Base-by-base conservation (phyloP, 139 green algal genomes). In the Ulvella scutata region DNA sequence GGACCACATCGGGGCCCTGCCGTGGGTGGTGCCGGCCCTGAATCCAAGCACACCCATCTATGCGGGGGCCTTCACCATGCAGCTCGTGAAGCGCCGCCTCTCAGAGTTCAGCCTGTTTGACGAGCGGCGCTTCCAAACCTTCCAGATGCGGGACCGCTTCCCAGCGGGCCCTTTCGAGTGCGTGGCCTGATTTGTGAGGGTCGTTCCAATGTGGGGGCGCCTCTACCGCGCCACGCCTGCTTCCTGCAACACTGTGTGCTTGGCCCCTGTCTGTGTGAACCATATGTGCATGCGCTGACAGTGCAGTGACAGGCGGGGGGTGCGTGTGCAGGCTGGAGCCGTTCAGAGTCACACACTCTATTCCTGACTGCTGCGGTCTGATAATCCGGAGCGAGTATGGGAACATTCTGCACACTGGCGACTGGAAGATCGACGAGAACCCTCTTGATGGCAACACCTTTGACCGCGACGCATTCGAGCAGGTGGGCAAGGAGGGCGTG, bases 381-480 rank as follows among this genome's bases (percentile, higher is more conserved):
- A 90, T 98, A 21, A 82, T 99, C 76, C 85, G 93, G 4, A 90
- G 79, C 74, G 89, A 93, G 13, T 78, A 94, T 37, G 92, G 94
- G 43, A 97, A 87, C 80, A 96, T 98, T 29, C 85, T 98, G 59
- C 93, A 97, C 85, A 96, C 86, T 67, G 92, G 93, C 9, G 93
- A 98, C 84, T 98, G 91, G 92, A 96, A 98, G 88, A 99, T 99
- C 37, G 95, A 99, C 67, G 95, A 99, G 82, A 85, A 88, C 38
- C 95, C 95, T 0, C 44, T 96, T 7, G 95, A 99, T 79, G 93
- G 92, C 0, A 62, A 94, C 62, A 31, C 76, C 4, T 98, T 99
- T 80, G 94, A 99, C 83, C 84, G 95, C 35, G 83, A 81, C 10
- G 79, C 85, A 3, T 96, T 98, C 79, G 86, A 97, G 73, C 36